Percentiles rank a stretch among this genome's conserved stretches.
These are phyloP conservation scores for Cladosporium sp. DNA, from an alignment of 2,329 filamentous ascomycete genomes.

Conservation along the genomic window DNA sequence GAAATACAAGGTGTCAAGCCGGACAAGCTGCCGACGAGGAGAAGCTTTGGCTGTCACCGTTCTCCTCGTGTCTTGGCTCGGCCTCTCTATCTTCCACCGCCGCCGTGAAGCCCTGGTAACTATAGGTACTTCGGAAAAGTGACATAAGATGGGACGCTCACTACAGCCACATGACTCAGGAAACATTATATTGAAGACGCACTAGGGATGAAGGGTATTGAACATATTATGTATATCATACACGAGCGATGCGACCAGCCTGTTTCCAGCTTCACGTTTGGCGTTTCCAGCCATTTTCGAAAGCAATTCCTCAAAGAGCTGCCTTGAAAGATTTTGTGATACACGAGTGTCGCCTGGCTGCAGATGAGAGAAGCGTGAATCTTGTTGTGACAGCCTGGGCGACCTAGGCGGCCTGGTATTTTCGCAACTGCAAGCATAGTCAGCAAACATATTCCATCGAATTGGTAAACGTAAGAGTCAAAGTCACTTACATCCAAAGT, in stretches of 20 bases:
- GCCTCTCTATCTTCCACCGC: neutral
- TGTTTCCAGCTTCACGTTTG: neutral
- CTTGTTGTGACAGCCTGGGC: neutral
- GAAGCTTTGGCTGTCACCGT: neutral
- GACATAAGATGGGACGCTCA: neutral
- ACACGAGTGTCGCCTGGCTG: too few relatives aligned
- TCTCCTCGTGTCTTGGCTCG: neutral
- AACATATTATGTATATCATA: neutral
- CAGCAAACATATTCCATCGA: neutral
- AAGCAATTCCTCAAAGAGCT: neutral
- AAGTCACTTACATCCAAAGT: slow-evolving; percentile 83
- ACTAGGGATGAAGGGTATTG: neutral
- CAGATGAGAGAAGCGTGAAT: too few relatives aligned
- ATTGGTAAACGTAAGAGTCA: too few relatives aligned
- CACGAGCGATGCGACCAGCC: neutral
- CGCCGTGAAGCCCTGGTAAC: neutral
- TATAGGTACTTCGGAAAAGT: neutral
- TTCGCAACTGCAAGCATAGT: slow-evolving; percentile 7
- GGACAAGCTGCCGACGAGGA: neutral
- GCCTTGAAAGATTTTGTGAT: too few relatives aligned
- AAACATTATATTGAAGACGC: neutral
- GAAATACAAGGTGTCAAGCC: neutral
- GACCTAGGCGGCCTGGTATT: slow-evolving; percentile 13
- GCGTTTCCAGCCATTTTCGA: neutral
- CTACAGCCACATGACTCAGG: neutral